Evolutionary conservation across 805 yeast species (phyloP), one percentile per base, ranked within the genome.

Genomic region (Sugiyamaella valdiviana): DNA sequence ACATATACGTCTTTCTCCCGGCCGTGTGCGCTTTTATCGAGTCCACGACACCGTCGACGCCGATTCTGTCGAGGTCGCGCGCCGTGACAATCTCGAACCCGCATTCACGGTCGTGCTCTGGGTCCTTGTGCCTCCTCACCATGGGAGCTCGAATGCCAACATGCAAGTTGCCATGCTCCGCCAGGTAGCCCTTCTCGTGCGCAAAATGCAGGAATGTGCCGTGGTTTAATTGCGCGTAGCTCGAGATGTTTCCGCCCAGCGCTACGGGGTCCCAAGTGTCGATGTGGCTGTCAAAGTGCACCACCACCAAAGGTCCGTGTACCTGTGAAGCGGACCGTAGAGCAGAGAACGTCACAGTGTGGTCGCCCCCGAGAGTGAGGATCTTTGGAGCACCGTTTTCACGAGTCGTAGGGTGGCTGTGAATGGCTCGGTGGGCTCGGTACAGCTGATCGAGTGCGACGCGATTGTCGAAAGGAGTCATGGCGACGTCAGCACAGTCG

Each of bases 351-450:
- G 83, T 70, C n/a, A 83, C 76, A 2, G 87, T 79, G 62, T 84
- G 93, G 56, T 84, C 93, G 36, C 93, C 93, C 7, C 93, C 93
- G 23, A 84, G 66, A 0, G 85, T 82, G 20, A 84, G 72, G 39
- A 78, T 71, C 51, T 82, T 69, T 9, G 80, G 10, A 82, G 78
- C 70, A 52, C 62, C 69, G 22, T 44, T 23, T 51, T 69, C 75
- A 14, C 41, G 9, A 41, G 49, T 17, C 1, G 54, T 58, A 17
- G 56, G 15, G 52, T 49, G 45, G 63, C 54, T 22, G 55, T 55
- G 51, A 72, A 62, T 42, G 77, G 64, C 58, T 77, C 79, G 57
- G 55, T 72, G 75, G 3, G 72, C 76, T 40, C 64, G 59, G 45
- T 76, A 77, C 66, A 80, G 70, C 59, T 79, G 83, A 61, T 75